Base-by-base conservation (phyloP, 352 stramenopile species). In the Pythium sp. region DNA sequence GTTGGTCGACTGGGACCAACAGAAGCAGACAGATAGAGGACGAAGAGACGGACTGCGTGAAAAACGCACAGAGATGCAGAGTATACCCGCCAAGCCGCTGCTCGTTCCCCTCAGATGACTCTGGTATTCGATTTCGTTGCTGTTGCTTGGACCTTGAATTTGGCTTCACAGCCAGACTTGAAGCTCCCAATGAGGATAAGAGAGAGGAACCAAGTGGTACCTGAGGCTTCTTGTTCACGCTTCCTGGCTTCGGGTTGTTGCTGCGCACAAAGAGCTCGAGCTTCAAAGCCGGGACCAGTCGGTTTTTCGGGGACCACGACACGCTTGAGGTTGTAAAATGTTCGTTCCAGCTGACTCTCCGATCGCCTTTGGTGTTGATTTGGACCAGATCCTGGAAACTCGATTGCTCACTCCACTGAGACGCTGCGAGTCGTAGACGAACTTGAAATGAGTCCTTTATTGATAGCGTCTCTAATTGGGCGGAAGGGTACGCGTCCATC, bases 231-330 rank as follows among this genome's bases (percentile, higher is more conserved):
- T 7, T 41, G 5, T 14, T 18, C 7, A 26, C 26, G 3, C 5
- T 3, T n/a, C 12, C 14, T 14, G 12, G 12, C 3, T 6, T 56
- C 7, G 14, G 5, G 22, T 30, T 41, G 5, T 28, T 22, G 20
- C 36, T 41, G 15, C 32, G 22, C 9, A 28, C 12, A 24, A 53
- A 2, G 22, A 70, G 57, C 15, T 70, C 57, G 24, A 70, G 0
- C 2, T 38, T 32, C 14, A 70, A 34, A 22, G 32, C 57, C 15
- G 65, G 57, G 3, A 58, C 30, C 18, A 30, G 4, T 0, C 65
- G 65, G 14, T 70, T 46, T 18, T 70, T 70, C n/a, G 26, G 43
- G 2, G 58, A 62, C 65, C 65, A 70, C 11, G 34, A 34, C 32
- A 70, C 65, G 3, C 14, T 58, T 15, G 57, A 26, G 18, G 12